A percentile compares a stretch with the other conserved stretches of the same genome.
phyloP scores from a whole-genome alignment of 2,329 filamentous ascomycete genomes.

The Fusarium sororula region DNA sequence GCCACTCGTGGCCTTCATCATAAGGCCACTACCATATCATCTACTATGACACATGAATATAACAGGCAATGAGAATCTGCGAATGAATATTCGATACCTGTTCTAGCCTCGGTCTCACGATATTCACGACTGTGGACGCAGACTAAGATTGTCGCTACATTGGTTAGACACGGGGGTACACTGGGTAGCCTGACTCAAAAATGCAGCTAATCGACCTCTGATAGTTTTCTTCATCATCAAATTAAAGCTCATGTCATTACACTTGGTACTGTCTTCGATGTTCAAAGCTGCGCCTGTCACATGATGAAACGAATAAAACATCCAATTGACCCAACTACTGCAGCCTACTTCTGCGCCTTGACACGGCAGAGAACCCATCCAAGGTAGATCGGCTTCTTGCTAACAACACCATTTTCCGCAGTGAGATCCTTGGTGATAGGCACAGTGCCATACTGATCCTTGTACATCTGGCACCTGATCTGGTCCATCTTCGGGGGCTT shows the following conservation, averaged over 20 bases:
- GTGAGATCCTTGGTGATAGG: slow-evolving; percentile 15
- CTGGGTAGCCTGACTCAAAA: neutral
- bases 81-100: neutral
- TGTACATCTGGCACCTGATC: slow-evolving; percentile 29
- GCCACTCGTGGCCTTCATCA: neutral
- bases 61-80: neutral
- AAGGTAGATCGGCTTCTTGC: slow-evolving; percentile 25
- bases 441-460: slow-evolving; percentile 17
- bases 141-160: neutral
- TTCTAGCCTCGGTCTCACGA: neutral
- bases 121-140: neutral
- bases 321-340: neutral
- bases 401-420: neutral
- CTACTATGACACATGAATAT: neutral
- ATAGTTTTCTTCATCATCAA: too few species aligned
- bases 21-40: neutral
- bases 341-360: neutral
- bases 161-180: too few species aligned
- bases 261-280: neutral
- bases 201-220: too few species aligned
- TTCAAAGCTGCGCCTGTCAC: neutral
- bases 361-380: slow-evolving; percentile 32
- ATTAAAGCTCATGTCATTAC: neutral
- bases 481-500: neutral
- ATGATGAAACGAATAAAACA: too few species aligned